Evolutionary conservation across 345 rosid genomes (phyloP).

Genomic region (Boechera stricta): DNA sequence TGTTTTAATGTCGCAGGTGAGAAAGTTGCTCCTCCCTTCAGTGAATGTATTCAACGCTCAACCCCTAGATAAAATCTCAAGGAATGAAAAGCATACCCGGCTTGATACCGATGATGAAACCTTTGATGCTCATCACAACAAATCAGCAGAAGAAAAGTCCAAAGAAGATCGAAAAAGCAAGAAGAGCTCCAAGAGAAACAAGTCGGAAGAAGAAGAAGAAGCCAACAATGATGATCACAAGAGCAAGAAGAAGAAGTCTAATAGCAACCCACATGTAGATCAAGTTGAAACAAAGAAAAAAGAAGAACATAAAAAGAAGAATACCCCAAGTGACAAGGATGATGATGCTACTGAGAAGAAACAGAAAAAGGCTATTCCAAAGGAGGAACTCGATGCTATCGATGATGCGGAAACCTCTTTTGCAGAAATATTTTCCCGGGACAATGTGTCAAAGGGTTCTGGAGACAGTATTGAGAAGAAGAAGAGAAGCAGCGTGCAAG

Average conservation of each 20-base stretch:
- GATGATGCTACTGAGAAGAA: slow-evolving; percentile 42
- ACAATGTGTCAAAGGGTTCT: slow-evolving; percentile 36
- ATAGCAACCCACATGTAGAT: slow-evolving; percentile 25
- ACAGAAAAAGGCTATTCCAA: slow-evolving; percentile 43
- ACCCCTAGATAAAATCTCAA: slow-evolving; percentile 57
- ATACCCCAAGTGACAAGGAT: slow-evolving; percentile 14
- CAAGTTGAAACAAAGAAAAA: slow-evolving; percentile 16
- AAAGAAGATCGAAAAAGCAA: slow-evolving; percentile 34
- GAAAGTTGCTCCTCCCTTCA: slow-evolving; percentile 54
- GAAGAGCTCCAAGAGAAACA: slow-evolving; percentile 42
- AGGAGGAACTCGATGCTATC: slow-evolving; percentile 55
- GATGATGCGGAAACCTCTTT: slow-evolving; percentile 72
- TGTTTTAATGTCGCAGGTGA: slow-evolving; percentile 53
- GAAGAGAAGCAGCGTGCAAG: slow-evolving; percentile 43
- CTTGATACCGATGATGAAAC: slow-evolving; percentile 39
- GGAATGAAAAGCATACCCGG: slow-evolving; percentile 39
- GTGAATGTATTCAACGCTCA: slow-evolving; percentile 79
- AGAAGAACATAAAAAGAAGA: slow-evolving; percentile 10
- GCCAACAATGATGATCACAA: slow-evolving; percentile 26
- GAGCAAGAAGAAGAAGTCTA: slow-evolving; percentile 43
- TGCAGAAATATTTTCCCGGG: slow-evolving; percentile 55
- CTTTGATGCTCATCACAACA: slow-evolving; percentile 39
- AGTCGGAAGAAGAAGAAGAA: slow-evolving; percentile 23
- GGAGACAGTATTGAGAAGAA: slow-evolving; percentile 32
- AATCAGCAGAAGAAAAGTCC: slow-evolving; percentile 26